Evolutionary conservation across 2,329 filamentous ascomycete genomes (phyloP), one percentile per base, ranked within the genome.

Genomic region (Coniochaeta prunicola): DNA sequence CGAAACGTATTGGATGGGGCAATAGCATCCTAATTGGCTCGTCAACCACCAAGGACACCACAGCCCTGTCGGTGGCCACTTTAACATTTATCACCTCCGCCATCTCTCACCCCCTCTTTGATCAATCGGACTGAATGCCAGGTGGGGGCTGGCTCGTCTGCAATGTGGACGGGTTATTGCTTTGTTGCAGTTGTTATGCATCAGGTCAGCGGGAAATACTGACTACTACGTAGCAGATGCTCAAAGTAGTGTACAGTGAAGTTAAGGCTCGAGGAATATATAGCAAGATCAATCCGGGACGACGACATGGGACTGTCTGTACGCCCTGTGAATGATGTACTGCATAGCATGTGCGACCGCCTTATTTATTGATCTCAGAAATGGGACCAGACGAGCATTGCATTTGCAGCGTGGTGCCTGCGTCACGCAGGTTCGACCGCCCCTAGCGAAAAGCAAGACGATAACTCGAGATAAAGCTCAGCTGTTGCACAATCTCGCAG

Each of bases 151-250:
- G 42, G 24, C 42, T 42, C 7, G 6, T 19, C 10, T 21, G 5
- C 4, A 42, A 10, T 19, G 17, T n/a, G 38, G 17, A 53, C 24
- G 17, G 30, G 7, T 53, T 31, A 34, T 54, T 54, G 50, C 50
- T 54, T 54, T 54, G 50, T 54, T 54, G 50, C 50, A 54, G 50
- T n/a, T 53, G 50, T 28, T 50, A 30, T 28, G 24, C 21, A 45
- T 8, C 3, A 24, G 19, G 3, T 24, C 4, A 19, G 19, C 40
- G 40, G 40, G 40, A 45, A 24, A 9, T 24, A 45, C 6, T 24
- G n/a, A 45, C 9, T 45, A 24, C 40, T 45, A 45, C 40, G 40
- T 45, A 17, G 40, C 17, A 45, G 19, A 45, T 10, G 40, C n/a
- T n/a, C n/a, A n/a, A n/a, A n/a, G n/a, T n/a, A n/a, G 21, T n/a